Percentiles rank a stretch among this genome's conserved stretches.
These are phyloP conservation scores for Cicer bijugum DNA, from an alignment of 306 rosid species.

Conservation along the genomic window DNA sequence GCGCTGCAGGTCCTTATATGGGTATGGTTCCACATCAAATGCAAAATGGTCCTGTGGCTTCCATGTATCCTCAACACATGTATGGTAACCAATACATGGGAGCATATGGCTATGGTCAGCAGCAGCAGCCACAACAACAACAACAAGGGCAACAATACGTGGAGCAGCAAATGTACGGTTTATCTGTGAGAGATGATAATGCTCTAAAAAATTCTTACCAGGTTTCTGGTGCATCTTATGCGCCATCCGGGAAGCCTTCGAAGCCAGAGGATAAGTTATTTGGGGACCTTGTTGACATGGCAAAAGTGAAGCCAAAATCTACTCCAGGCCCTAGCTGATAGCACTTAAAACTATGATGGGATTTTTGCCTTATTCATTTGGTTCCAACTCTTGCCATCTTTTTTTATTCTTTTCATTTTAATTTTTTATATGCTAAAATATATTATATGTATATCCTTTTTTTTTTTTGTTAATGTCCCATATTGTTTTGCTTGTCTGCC, in stretches of 20 bases:
- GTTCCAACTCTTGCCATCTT: slow-evolving; percentile 47
- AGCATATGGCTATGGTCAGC: slow-evolving; percentile 84
- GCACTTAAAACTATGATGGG: slow-evolving; percentile 50
- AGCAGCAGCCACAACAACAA: slow-evolving; percentile 45
- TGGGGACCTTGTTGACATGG: slow-evolving; percentile 92
- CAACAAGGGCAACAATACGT: slow-evolving; percentile 63
- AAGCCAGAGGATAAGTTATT: slow-evolving; percentile 94
- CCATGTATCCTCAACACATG: slow-evolving; percentile 76
- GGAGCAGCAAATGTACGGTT: slow-evolving; percentile 84
- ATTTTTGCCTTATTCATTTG: slow-evolving; percentile 41
- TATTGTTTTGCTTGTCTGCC: slow-evolving; percentile 59
- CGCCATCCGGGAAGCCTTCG: slow-evolving; percentile 69
- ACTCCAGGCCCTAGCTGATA: slow-evolving; percentile 62
- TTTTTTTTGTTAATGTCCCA: slow-evolving; percentile 29
- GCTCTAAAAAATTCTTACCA: slow-evolving; percentile 64
- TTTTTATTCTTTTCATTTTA: slow-evolving; percentile 38
- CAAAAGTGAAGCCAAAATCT: slow-evolving; percentile 84
- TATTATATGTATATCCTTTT: slow-evolving; percentile 48
- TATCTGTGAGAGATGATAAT: slow-evolving; percentile 67
- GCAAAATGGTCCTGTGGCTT: slow-evolving; percentile 59
- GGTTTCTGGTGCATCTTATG: slow-evolving; percentile 68
- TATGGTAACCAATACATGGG: slow-evolving; percentile 70
- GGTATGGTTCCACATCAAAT: slow-evolving; percentile 65
- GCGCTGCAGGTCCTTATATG: slow-evolving; percentile 57
- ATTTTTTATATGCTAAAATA: slow-evolving; percentile 38